Percentiles rank a stretch among this genome's conserved stretches.
Conservation (phyloP, 345 rosid genomes). For the Nephelium lappaceum region DNA sequence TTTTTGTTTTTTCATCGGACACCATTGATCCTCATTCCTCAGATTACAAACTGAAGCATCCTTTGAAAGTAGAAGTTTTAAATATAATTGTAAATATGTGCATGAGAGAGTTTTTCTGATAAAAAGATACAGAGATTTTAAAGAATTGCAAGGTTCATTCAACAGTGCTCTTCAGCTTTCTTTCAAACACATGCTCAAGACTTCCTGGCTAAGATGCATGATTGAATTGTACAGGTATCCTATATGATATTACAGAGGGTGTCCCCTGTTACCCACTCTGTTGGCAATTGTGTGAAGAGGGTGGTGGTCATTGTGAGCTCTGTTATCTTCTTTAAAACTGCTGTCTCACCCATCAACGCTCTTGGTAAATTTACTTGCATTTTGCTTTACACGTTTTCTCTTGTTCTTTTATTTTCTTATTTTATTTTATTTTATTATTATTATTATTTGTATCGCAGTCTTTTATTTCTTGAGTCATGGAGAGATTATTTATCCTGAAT, state of each 20-base stretch:
- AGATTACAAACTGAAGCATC: neutral
- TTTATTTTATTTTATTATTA: too few species aligned
- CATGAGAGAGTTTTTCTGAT: neutral
- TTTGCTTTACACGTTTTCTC: neutral
- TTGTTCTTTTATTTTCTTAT: neutral
- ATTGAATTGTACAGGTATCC: conserved; percentile 68
- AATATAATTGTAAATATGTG: neutral
- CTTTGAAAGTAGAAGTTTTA: neutral
- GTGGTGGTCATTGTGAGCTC: conserved; percentile 99
- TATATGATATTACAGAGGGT: conserved; percentile 96
- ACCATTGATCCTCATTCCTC: neutral
- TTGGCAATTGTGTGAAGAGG: conserved; percentile 98
- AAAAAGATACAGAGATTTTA: neutral
- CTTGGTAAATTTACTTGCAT: conserved; percentile 54
- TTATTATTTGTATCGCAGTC: neutral
- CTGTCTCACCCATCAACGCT: conserved; percentile 80
- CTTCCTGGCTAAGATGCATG: neutral
- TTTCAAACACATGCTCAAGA: neutral
- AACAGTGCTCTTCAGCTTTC: neutral
- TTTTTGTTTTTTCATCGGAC: too few species aligned
- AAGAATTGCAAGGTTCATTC: neutral
- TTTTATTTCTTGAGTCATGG: neutral
- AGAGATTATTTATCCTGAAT: neutral
- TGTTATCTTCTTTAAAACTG: conserved; percentile 82
- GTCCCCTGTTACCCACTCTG: conserved; percentile 97